Base-by-base conservation (phyloP, 768 basidiomycete genomes). In the Amanita fuliginea region DNA sequence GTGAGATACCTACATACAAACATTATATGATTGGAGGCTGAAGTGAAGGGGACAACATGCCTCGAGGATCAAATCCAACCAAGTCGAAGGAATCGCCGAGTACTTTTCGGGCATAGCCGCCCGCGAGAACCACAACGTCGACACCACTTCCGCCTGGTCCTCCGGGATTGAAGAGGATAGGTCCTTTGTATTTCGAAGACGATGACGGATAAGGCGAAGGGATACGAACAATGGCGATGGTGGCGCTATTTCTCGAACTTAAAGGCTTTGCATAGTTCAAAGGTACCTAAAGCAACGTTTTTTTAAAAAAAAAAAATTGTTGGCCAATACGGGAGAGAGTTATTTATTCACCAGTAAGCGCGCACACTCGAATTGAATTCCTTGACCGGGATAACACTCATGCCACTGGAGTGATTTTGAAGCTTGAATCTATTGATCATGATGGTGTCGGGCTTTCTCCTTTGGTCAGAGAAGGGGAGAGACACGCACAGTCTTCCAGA, bases 41-140 rank as follows among this genome's bases (percentile, higher is more conserved):
- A 22, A 42, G 3, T 1, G 3, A 9, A 42, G 8, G 16, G 19
- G 57, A 57, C 24, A 65, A 57, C 26, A 64, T 59, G 19, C 45
- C 45, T 21, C 45, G 35, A 6, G 72, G 72, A 54, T 76, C 74
- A 53, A 74, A 75, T 3, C 70, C 64, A 9, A 76, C 63, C 3
- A 75, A 53, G 46, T 76, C 72, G 51, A 70, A 76, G 39, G 67
- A 59, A 11, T 68, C 65, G 3, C 74, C 74, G 3, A 75, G 39
- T 11, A 69, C 53, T 1, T 46, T 30, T 4, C 60, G 56, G 10
- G 74, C 40, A 1, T 47, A 35, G 6, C 55, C 48, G 1, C 67
- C 73, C 0, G 35, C 3, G 4, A 13, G n/a, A 4, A 55, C 19
- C 14, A 68, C 53, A 0, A 65, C 16, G 2, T 59, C 57, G 37